Conservation (phyloP, 2,329 filamentous ascomycete genomes). For the Aspergillus piperis region DNA sequence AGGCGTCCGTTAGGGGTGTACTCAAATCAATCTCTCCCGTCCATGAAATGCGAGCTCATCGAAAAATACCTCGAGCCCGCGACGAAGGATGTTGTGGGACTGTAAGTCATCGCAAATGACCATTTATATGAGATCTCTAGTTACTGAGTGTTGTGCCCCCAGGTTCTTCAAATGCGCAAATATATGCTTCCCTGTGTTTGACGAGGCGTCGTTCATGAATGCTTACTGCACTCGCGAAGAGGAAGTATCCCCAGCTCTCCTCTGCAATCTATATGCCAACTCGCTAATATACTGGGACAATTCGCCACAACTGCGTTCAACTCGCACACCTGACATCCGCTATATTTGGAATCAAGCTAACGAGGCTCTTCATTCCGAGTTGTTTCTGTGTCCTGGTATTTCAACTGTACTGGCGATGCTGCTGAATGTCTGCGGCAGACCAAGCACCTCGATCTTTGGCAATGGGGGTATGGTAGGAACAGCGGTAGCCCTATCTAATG, state of each 20-base stretch:
- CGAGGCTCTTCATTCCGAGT: conserved; percentile 57
- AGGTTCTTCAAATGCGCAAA: conserved; percentile 56
- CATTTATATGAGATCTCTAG: background rate
- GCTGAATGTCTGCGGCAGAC: conserved; percentile 58
- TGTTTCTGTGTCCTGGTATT: conserved; percentile 55
- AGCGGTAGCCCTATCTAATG: conserved; percentile 56
- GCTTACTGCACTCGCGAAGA: conserved; percentile 46
- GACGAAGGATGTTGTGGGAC: conserved; percentile 44
- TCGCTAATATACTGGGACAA: conserved; percentile 55
- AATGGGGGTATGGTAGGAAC: conserved; percentile 56
- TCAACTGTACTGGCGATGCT: conserved; percentile 56
- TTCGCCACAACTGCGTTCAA: conserved; percentile 35
- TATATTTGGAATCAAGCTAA: conserved; percentile 62
- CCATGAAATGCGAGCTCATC: conserved; percentile 49
- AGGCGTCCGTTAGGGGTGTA: conserved; percentile 45
- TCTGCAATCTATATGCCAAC: conserved; percentile 56
- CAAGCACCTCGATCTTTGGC: conserved; percentile 56
- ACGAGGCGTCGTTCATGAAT: conserved; percentile 50
- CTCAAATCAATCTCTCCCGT: conserved; percentile 24
- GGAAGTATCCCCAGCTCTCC: conserved; percentile 53
- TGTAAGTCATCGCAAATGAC: conserved; percentile 36
- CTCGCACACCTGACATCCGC: conserved; percentile 52
- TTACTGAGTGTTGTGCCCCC: background rate
- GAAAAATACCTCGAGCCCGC: conserved; percentile 51
- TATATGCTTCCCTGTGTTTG: conserved; percentile 56